These are phyloP conservation scores for Amphirosellinia nigrospora DNA, from an alignment of 495 filamentous ascomycete species.

Conservation along the genomic window DNA sequence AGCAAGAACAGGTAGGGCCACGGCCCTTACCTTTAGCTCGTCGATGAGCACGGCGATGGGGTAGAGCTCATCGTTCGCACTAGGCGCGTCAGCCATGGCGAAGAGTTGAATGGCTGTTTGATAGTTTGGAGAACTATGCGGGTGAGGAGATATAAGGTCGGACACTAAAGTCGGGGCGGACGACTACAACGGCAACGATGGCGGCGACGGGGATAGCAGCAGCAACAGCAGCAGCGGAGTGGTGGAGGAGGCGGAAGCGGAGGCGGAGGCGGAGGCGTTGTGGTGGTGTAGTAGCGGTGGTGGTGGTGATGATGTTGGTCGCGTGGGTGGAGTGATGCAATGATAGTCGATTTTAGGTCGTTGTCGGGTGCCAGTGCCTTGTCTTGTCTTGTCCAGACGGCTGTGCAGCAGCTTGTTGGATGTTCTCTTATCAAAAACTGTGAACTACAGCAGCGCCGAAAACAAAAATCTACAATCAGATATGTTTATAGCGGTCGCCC, in stretches of 20 bases:
- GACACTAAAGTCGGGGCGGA: conserved; percentile 1
- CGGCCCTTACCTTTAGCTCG: conserved; percentile 85
- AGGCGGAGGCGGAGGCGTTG: neutral
- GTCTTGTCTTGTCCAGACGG: neutral
- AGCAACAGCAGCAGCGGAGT: neutral
- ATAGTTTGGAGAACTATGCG: conserved; percentile 3
- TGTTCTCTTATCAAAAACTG: neutral
- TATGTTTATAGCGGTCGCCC: conserved; percentile 16
- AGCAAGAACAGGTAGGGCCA: conserved; percentile 1
- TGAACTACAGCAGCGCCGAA: neutral
- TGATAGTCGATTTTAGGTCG: conserved; percentile 23
- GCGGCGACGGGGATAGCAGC: neutral
- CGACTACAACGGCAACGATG: conserved; percentile 9
- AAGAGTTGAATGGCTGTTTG: conserved; percentile 30
- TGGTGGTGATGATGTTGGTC: conserved; percentile 26
- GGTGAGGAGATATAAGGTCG: conserved; percentile 4
- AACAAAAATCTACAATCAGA: neutral
- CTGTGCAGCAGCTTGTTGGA: neutral
- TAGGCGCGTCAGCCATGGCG: conserved; percentile 62
- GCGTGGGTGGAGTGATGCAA: conserved; percentile 33
- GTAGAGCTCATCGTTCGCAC: conserved; percentile 91
- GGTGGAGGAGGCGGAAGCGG: conserved; percentile 7
- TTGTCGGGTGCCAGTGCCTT: conserved; percentile 20
- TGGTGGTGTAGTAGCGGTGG: conserved; percentile 1
- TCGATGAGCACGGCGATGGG: conserved; percentile 99